Percentiles rank a stretch among this genome's conserved stretches.
Evolutionary conservation across 2,329 filamentous ascomycete species (phyloP).

Genomic region (Fusarium lateritium): DNA sequence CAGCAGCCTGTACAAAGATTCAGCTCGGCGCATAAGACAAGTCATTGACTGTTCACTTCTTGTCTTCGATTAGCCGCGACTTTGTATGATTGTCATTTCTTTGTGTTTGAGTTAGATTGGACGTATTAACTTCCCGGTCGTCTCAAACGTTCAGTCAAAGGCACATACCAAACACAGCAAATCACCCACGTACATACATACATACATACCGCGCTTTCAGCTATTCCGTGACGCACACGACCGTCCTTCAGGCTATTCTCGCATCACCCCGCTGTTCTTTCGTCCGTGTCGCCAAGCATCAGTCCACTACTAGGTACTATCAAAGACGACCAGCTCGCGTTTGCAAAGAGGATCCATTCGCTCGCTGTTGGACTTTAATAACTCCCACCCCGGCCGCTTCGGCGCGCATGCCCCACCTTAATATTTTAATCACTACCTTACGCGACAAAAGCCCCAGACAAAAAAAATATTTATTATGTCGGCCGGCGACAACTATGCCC

Average conservation of each 20-base stretch:
- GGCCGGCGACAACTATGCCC: slow-evolving; percentile 68
- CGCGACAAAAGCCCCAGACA: slow-evolving; percentile 31
- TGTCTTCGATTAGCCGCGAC: neutral
- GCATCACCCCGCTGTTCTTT: slow-evolving; percentile 28
- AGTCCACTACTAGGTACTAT: slow-evolving; percentile 25
- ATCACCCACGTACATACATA: slow-evolving; percentile 5
- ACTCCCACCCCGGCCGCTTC: slow-evolving; percentile 33
- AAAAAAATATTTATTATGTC: slow-evolving; percentile 58
- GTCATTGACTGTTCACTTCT: slow-evolving; percentile 2
- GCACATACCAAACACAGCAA: slow-evolving; percentile 11
- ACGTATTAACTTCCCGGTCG: neutral
- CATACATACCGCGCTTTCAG: slow-evolving; percentile 11
- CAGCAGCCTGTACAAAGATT: slow-evolving; percentile 17
- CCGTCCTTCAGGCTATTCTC: slow-evolving; percentile 15
- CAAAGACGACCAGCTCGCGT: slow-evolving; percentile 24
- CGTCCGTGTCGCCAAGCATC: slow-evolving; percentile 30
- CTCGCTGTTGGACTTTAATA: slow-evolving; percentile 30
- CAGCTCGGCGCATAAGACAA: slow-evolving; percentile 13
- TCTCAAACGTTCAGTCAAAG: slow-evolving; percentile 9
- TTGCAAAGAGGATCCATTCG: slow-evolving; percentile 23
- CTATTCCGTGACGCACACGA: slow-evolving; percentile 7
- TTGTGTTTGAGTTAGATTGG: slow-evolving; percentile 1
- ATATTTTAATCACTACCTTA: slow-evolving; percentile 26
- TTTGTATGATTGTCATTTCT: slow-evolving; percentile 1
- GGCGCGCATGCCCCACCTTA: slow-evolving; percentile 44